Evolutionary conservation across 306 rosid species (phyloP).

Genomic region (Sicyos baderoa): DNA sequence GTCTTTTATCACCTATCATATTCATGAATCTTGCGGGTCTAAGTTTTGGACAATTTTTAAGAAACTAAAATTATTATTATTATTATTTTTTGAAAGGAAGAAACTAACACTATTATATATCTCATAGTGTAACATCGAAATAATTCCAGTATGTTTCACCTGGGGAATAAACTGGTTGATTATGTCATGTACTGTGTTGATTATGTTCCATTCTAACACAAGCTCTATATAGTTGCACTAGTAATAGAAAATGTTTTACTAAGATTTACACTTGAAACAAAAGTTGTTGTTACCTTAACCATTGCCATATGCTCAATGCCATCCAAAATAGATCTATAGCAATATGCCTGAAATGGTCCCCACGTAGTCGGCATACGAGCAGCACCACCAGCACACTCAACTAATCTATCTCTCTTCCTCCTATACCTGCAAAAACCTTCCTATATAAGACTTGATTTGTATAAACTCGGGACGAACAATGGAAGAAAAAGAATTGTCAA

Average conservation of each 20-base stretch:
- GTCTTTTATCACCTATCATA: no score
- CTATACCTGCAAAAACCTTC: constrained; percentile 55
- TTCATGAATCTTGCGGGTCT: no score
- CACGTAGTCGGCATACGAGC: constrained; percentile 93
- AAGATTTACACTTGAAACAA: neutral
- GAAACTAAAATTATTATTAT: no score
- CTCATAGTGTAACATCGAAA: no score
- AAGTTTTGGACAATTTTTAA: no score
- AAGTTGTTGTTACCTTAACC: constrained; percentile 65
- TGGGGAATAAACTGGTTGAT: no score
- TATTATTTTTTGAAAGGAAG: no score
- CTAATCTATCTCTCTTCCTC: constrained; percentile 75
- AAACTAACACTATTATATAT: no score
- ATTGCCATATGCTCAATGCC: constrained; percentile 96
- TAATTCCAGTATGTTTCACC: no score
- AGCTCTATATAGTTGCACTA: neutral
- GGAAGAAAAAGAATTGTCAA: neutral
- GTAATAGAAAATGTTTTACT: neutral
- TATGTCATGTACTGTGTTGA: no score
- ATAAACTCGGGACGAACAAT: neutral
- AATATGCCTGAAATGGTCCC: constrained; percentile 83
- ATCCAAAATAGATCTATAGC: constrained; percentile 69
- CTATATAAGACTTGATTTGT: neutral
- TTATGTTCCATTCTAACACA: no score
- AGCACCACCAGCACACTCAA: constrained; percentile 42